These are phyloP conservation scores for Sclerotinia nivalis DNA, from an alignment of 2,329 filamentous ascomycete genomes.

Conservation along the genomic window DNA sequence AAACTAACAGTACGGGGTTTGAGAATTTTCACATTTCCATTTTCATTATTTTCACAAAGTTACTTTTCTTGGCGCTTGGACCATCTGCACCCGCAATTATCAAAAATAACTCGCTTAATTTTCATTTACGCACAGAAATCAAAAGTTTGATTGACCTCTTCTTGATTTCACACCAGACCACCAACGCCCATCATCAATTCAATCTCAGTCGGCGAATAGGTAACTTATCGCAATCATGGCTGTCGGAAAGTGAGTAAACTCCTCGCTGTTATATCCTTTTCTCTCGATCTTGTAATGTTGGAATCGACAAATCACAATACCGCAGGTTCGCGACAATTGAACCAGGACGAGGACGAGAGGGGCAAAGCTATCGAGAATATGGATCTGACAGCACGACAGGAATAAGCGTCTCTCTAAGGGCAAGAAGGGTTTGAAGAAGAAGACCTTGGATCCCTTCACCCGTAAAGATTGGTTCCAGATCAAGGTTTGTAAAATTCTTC, in stretches of 20 bases:
- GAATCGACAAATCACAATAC: conserved; percentile 19
- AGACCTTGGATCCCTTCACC: conserved; percentile 93
- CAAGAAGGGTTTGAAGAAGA: conserved; percentile 99
- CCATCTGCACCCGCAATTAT: not conserved
- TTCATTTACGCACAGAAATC: conserved; percentile 22
- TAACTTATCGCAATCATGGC: conserved; percentile 68
- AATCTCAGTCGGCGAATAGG: conserved; percentile 36
- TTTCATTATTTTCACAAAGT: not conserved
- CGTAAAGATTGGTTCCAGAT: conserved; percentile 99
- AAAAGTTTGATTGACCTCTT: conserved; percentile 17
- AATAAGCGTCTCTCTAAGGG: conserved; percentile 99
- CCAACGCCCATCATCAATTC: conserved; percentile 26
- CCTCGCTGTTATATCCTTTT: conserved; percentile 23
- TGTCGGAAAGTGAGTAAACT: conserved; percentile 70
- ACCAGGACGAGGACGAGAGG: conserved; percentile 30
- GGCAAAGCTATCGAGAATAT: conserved; percentile 29
- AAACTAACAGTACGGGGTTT: not conserved
- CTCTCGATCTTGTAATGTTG: conserved; percentile 10
- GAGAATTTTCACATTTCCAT: not conserved
- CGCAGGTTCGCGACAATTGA: conserved; percentile 7
- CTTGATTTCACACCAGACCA: conserved; percentile 22
- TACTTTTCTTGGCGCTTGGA: conserved; percentile 4
- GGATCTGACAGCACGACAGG: conserved; percentile 52
- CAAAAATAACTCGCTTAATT: conserved; percentile 22
- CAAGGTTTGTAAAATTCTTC: conserved; percentile 62